phyloP scores from a whole-genome alignment of 306 rosid genomes.

The Cicer judaicum region DNA sequence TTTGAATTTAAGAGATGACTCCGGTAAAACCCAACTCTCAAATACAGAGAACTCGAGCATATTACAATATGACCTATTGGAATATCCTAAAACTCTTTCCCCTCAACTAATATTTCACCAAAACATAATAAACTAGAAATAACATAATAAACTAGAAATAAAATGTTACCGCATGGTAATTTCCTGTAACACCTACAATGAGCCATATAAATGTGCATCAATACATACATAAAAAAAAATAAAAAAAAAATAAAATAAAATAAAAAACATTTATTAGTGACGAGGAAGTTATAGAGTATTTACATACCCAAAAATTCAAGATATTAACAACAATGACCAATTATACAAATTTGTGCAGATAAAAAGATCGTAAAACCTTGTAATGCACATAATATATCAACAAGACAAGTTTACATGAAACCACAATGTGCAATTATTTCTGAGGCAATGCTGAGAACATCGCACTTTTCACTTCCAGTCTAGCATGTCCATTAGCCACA shows the following conservation, averaged over 20 bases:
- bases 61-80: too few relatives aligned
- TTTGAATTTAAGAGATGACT: too few relatives aligned
- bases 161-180: too few relatives aligned
- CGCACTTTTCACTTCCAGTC: slow-evolving; percentile 79
- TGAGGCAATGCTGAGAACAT: slow-evolving; percentile 14
- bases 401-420: slow-evolving; percentile 28
- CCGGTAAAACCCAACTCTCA: too few relatives aligned
- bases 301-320: slow-evolving; percentile 29
- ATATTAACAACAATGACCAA: slow-evolving; percentile 33
- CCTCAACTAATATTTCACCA: too few relatives aligned
- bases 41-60: too few relatives aligned
- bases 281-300: slow-evolving; percentile 29
- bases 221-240: not conserved
- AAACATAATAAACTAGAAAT: too few relatives aligned
- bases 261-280: slow-evolving; percentile 12
- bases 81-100: too few relatives aligned
- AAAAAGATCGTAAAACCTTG: slow-evolving; percentile 9
- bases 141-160: too few relatives aligned
- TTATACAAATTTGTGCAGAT: not conserved
- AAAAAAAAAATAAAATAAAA: not conserved
- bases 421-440: slow-evolving; percentile 27
- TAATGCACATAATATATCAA: slow-evolving; percentile 10
- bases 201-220: not conserved
- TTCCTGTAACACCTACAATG: not conserved
- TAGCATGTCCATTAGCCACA: slow-evolving; percentile 91